These are phyloP conservation scores for Botryotinia globosa DNA, from an alignment of 2,329 filamentous ascomycete species.

Conservation along the genomic window DNA sequence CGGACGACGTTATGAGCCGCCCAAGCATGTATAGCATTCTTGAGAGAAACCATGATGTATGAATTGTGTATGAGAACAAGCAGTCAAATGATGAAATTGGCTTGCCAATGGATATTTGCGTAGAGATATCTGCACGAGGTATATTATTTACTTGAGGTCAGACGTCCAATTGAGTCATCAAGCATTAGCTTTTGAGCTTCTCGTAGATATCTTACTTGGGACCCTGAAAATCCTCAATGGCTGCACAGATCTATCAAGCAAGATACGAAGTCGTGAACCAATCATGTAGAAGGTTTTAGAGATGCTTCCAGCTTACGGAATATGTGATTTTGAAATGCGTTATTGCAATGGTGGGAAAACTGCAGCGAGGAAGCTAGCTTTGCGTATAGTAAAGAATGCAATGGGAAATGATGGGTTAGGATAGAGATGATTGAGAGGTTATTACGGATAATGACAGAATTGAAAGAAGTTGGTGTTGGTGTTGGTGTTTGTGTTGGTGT, in stretches of 20 bases:
- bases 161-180: background rate
- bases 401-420: background rate
- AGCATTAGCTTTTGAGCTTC: background rate
- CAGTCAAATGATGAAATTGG: background rate
- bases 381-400: background rate
- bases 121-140: background rate
- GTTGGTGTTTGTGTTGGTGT: no score
- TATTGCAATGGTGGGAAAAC: background rate
- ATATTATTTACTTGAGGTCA: background rate
- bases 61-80: background rate
- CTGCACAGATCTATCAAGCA: background rate
- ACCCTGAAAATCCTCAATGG: background rate
- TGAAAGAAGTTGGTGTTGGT: background rate
- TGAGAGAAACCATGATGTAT: constrained; percentile 4
- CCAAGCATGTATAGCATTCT: constrained; percentile 1
- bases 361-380: background rate
- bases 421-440: background rate
- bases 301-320: background rate
- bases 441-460: background rate
- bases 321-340: background rate
- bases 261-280: background rate
- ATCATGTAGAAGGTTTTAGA: background rate
- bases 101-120: background rate
- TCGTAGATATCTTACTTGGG: background rate
- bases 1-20: background rate